Evolutionary conservation across 2,329 filamentous ascomycete genomes (phyloP).

Genomic region (Sclerotiophoma versabilis): DNA sequence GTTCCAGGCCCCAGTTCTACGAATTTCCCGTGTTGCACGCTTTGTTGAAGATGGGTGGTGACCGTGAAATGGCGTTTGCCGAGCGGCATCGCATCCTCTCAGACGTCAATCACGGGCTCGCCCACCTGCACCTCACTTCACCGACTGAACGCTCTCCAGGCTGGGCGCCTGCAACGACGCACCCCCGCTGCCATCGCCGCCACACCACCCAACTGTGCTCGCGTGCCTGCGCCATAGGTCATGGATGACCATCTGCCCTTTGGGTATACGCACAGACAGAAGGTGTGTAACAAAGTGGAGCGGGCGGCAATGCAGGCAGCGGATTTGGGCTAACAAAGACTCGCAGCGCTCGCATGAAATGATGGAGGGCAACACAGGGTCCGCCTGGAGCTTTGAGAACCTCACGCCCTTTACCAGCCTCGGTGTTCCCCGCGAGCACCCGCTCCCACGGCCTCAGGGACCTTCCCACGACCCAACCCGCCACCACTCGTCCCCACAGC

Average conservation of each 20-base stretch:
- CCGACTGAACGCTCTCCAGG: conserved; percentile 1
- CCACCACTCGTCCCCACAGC: conserved; percentile 9
- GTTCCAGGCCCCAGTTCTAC: background rate
- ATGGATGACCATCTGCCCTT: conserved; percentile 42
- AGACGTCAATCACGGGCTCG: conserved; percentile 4
- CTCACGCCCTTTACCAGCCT: conserved; percentile 16
- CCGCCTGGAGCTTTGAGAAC: conserved; percentile 32
- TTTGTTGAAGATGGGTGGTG: conserved; percentile 1
- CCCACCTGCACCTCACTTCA: conserved; percentile 4
- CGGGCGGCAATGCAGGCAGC: conserved; percentile 21
- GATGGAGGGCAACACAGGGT: conserved; percentile 40
- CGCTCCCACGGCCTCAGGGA: conserved; percentile 9
- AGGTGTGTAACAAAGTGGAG: conserved; percentile 36
- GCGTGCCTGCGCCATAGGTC: conserved; percentile 21
- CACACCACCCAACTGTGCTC: background rate
- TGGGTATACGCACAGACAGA: conserved; percentile 44
- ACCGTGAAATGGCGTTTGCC: conserved; percentile 18
- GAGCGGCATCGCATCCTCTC: conserved; percentile 9
- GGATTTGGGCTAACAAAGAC: conserved; percentile 9
- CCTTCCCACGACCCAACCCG: conserved; percentile 15
- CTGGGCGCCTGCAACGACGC: conserved; percentile 4
- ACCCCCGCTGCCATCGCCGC: background rate
- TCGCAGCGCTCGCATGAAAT: conserved; percentile 45
- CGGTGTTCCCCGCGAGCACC: conserved; percentile 14
- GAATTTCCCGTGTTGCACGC: background rate